phyloP scores from a whole-genome alignment of 441 rosid species.

The Adansonia rubrostipa region DNA sequence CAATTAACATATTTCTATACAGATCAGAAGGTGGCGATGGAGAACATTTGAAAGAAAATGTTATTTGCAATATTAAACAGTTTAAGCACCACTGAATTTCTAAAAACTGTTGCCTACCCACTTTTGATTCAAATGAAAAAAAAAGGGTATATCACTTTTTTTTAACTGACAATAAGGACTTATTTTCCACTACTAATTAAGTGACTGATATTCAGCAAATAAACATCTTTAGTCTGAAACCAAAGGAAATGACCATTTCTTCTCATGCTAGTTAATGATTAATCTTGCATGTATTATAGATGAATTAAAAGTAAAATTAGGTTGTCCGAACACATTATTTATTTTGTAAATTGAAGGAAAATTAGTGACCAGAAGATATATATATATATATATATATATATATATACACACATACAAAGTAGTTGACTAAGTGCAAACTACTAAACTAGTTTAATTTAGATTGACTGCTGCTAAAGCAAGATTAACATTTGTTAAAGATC shows the following conservation, averaged over 20 bases:
- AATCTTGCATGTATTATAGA: background rate
- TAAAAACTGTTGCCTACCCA: no score
- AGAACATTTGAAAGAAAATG: no score
- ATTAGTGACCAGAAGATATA: background rate
- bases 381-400: no score
- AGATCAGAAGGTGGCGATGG: no score
- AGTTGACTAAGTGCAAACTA: background rate
- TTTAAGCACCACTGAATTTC: no score
- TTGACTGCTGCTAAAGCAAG: background rate
- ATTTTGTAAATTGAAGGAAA: background rate
- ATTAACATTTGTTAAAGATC: background rate
- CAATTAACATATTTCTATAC: background rate
- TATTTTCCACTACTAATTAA: background rate
- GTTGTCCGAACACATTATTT: background rate
- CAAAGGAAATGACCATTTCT: background rate
- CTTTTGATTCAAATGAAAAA: no score
- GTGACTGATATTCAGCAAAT: background rate
- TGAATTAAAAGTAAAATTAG: background rate
- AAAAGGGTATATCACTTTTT: background rate
- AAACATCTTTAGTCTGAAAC: constrained; percentile 10
- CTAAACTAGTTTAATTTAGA: background rate
- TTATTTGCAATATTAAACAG: no score
- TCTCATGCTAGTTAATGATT: constrained; percentile 6
- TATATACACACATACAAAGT: background rate
- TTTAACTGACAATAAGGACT: constrained; percentile 6